phyloP scores from a whole-genome alignment of 768 basidiomycete species.

The Trametes meyenii region DNA sequence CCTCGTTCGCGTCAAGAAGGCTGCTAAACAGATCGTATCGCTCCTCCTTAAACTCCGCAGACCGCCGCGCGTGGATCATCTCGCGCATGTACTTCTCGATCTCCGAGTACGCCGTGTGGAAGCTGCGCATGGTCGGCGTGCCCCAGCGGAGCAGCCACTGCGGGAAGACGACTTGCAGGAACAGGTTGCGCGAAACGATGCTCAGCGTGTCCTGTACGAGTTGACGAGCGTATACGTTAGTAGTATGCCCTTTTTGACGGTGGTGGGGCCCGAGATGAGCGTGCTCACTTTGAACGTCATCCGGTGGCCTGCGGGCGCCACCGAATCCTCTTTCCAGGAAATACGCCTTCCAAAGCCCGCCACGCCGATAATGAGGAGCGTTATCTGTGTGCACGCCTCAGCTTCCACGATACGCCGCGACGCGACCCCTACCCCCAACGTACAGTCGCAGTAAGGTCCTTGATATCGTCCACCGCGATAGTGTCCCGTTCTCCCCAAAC shows the following conservation, averaged over 20 bases:
- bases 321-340: conserved; percentile 28
- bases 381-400: conserved; percentile 40
- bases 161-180: conserved; percentile 32
- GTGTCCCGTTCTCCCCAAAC: conserved; percentile 48
- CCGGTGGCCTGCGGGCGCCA: conserved; percentile 16
- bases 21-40: conserved; percentile 56
- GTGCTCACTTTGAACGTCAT: conserved; percentile 28
- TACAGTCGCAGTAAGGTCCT: conserved; percentile 59
- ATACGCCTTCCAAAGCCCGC: conserved; percentile 59
- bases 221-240: neutral
- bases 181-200: conserved; percentile 33
- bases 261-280: neutral
- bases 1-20: conserved; percentile 53
- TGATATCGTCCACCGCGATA: conserved; percentile 47
- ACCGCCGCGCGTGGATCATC: conserved; percentile 53
- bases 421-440: conserved; percentile 16
- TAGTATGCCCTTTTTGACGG: too few relatives aligned
- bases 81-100: conserved; percentile 48
- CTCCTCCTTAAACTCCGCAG: conserved; percentile 39
- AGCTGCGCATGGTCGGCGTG: conserved; percentile 26
- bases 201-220: conserved; percentile 36
- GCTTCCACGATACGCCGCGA: neutral
- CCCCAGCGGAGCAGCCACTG: conserved; percentile 29
- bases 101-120: conserved; percentile 32
- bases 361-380: conserved; percentile 56